phyloP scores from a whole-genome alignment of 1,284 basidiomycete genomes.

The Caloboletus firmus region DNA sequence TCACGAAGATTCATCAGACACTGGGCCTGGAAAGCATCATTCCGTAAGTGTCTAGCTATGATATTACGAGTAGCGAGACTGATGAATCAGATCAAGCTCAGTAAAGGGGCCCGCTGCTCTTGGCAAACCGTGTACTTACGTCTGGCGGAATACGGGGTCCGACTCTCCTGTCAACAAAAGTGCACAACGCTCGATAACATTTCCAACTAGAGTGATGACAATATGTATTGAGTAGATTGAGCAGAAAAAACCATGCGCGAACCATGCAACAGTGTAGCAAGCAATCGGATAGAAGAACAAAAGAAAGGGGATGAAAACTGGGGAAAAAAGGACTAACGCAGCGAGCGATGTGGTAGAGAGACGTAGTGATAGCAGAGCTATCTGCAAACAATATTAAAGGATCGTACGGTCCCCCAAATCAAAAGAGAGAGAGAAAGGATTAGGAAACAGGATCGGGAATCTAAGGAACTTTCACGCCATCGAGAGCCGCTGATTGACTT shows the following conservation, averaged over 20 bases:
- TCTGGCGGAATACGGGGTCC: neutral
- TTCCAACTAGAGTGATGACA: constrained; percentile 21
- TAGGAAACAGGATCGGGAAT: constrained; percentile 3
- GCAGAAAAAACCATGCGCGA: constrained; percentile 20
- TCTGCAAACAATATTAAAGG: constrained; percentile 11
- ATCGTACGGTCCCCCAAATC: neutral
- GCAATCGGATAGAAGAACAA: neutral
- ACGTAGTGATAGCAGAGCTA: constrained; percentile 5
- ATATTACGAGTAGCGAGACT: too few relatives aligned
- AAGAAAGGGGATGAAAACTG: neutral
- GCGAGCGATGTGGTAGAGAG: constrained; percentile 1
- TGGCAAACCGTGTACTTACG: too few relatives aligned
- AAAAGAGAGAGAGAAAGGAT: neutral
- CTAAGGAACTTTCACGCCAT: constrained; percentile 21
- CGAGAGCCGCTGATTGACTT: constrained; percentile 24
- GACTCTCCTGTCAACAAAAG: neutral
- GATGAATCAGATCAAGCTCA: too few relatives aligned
- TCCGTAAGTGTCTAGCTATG: too few relatives aligned
- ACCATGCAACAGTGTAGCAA: constrained; percentile 24
- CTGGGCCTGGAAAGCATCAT: too few relatives aligned
- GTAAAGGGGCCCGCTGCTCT: too few relatives aligned
- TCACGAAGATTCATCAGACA: too few relatives aligned
- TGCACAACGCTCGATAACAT: constrained; percentile 11
- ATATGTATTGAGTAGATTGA: constrained; percentile 30
- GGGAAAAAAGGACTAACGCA: neutral